Percentiles rank a stretch among this genome's conserved stretches.
Evolutionary conservation across 2,329 filamentous ascomycete species (phyloP).

Genomic region (Botrytis squamosa): DNA sequence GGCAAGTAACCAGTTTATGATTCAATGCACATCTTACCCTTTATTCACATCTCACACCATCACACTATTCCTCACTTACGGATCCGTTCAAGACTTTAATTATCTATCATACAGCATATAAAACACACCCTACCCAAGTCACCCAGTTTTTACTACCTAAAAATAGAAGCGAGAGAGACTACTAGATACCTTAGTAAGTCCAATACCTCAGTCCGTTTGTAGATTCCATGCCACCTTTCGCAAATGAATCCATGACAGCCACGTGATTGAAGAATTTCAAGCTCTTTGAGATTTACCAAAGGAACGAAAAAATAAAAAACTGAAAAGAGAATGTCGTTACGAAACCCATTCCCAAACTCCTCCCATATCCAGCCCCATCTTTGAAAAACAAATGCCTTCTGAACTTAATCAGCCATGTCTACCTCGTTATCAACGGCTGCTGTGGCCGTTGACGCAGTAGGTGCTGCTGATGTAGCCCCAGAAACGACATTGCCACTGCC

Average conservation of each 20-base stretch:
- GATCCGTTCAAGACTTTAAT: neutral
- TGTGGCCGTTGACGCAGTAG: neutral
- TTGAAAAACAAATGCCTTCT: neutral
- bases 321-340: slow-evolving; percentile 9
- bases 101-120: slow-evolving; percentile 18
- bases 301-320: neutral
- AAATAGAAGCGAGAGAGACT: neutral
- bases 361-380: neutral
- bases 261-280: neutral
- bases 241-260: slow-evolving; percentile 9
- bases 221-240: slow-evolving; percentile 4
- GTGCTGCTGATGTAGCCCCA: neutral
- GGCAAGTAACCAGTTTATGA: neutral
- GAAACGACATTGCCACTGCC: neutral
- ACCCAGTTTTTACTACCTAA: slow-evolving; percentile 1
- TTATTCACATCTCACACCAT: neutral
- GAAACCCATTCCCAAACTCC: slow-evolving; percentile 13
- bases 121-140: neutral
- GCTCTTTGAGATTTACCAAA: slow-evolving; percentile 12
- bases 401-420: slow-evolving; percentile 19
- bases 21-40: too few species aligned
- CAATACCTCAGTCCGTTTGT: slow-evolving; percentile 1
- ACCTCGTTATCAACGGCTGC: slow-evolving; percentile 19
- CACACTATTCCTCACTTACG: neutral
- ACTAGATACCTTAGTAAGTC: slow-evolving; percentile 1